Evolutionary conservation across 305 asterid genomes (phyloP), one percentile per base, ranked within the genome.

Genomic region (Fraxinus velutina): DNA sequence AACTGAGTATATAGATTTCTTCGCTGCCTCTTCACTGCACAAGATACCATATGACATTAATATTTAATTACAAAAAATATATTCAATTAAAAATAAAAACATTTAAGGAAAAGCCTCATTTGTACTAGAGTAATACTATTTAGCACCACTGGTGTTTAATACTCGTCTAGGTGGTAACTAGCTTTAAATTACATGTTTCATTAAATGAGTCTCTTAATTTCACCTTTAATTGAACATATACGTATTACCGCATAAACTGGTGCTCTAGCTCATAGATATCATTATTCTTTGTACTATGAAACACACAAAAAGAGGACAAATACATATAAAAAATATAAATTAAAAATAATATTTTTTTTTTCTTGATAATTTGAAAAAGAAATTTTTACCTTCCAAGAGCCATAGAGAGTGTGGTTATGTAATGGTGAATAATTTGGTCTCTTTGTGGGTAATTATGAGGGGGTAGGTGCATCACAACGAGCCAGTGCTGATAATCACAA

Each of bases 401-500:
- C 83, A 68, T 5, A 64, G 87, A 85, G 78, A 87, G 88, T 73
- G 90, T 87, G 60, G 83, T 55, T 60, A 89, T 75, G 73, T 82
- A 89, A 2, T 71, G 87, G 9, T 84, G 82, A 15, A 85, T 21
- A 27, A 87, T 87, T 84, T 87, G 88, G 3, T 85, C 87, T 78
- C 91, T 77, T 6, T 68, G 78, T 24, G 91, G 91, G 84, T 80
- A 87, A 36, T 79, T 81, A 55, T 82, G 83, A 17, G 29, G 9
- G 27, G 90, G 89, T 52, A 86, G 79, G n/a, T 78, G 82, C 90
- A 85, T 83, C 78, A 88, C 86, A 84, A 88, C 88, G 29, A 88
- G 89, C 92, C 92, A 89, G 87, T 89, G 90, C 60, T 81, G 79
- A 86, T 87, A 87, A 83, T 89, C 90, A 81, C 90, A 85, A 81